Percentiles rank a stretch among this genome's conserved stretches.
Conservation (phyloP, 2,329 filamentous ascomycete genomes). For the Penicillium verrucosum region DNA sequence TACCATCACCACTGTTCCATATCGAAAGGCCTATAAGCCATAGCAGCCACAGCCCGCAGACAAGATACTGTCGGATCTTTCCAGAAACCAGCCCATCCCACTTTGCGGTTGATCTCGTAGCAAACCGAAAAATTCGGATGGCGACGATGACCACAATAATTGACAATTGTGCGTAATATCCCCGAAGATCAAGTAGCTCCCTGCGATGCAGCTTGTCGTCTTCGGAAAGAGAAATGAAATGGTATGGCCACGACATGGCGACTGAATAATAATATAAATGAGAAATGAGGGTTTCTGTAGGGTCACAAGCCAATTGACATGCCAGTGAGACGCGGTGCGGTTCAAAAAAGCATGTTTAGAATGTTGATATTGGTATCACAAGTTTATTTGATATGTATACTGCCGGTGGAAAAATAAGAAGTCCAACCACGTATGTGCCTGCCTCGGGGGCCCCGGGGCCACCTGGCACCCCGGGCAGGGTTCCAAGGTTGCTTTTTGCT, state of each 20-base stretch:
- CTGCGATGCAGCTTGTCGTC: conserved; percentile 52
- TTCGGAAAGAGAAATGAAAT: conserved; percentile 51
- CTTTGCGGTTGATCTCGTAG: conserved; percentile 35
- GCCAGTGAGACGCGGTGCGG: not conserved
- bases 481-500: conserved; percentile 4
- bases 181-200: conserved; percentile 54
- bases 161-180: conserved; percentile 55
- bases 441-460: not conserved
- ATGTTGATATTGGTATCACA: not conserved
- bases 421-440: not conserved
- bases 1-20: conserved; percentile 54
- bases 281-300: not conserved
- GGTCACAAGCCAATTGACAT: not conserved
- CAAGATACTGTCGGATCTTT: conserved; percentile 49
- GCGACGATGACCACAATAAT: conserved; percentile 47
- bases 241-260: conserved; percentile 46
- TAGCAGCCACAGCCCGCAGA: conserved; percentile 48
- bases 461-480: not conserved
- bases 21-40: conserved; percentile 54
- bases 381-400: not conserved
- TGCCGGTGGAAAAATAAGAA: not conserved
- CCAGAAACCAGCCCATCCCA: conserved; percentile 44
- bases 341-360: not conserved
- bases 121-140: conserved; percentile 31
- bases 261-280: not conserved